Conservation (phyloP, 2,329 filamentous ascomycete species). For the Aureobasidium zeae region DNA sequence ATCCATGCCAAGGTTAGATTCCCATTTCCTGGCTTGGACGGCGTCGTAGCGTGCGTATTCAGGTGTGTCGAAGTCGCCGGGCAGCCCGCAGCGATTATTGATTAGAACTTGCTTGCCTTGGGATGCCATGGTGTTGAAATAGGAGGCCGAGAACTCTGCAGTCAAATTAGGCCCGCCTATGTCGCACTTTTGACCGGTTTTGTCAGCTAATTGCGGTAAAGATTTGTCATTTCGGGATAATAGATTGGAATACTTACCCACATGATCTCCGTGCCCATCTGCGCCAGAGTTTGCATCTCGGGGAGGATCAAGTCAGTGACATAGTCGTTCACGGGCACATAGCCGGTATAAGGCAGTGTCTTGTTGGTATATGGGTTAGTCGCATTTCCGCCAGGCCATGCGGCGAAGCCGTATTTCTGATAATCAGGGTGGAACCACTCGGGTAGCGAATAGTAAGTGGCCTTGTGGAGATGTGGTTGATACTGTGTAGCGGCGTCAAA, state of each 20-base stretch:
- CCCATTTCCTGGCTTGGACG: constrained; percentile 49
- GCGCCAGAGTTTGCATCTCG: constrained; percentile 37
- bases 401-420: constrained; percentile 31
- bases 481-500: constrained; percentile 36
- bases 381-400: constrained; percentile 35
- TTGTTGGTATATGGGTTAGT: constrained; percentile 38
- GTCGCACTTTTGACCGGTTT: constrained; percentile 32
- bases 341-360: constrained; percentile 37
- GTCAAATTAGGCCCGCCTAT: constrained; percentile 38
- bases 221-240: background rate
- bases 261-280: constrained; percentile 38
- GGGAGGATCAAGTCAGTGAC: constrained; percentile 35
- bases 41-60: constrained; percentile 46
- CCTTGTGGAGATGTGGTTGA: constrained; percentile 37
- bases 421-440: constrained; percentile 42
- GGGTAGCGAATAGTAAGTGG: constrained; percentile 38
- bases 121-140: constrained; percentile 34
- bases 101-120: constrained; percentile 44
- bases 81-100: constrained; percentile 49
- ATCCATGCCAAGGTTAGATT: constrained; percentile 51
- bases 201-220: background rate
- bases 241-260: constrained; percentile 7
- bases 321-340: constrained; percentile 34
- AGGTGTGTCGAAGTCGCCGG: constrained; percentile 52
- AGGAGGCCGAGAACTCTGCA: constrained; percentile 34